Conservation (phyloP, 2,329 filamentous ascomycete species). For the Xylariaceae sp. region DNA sequence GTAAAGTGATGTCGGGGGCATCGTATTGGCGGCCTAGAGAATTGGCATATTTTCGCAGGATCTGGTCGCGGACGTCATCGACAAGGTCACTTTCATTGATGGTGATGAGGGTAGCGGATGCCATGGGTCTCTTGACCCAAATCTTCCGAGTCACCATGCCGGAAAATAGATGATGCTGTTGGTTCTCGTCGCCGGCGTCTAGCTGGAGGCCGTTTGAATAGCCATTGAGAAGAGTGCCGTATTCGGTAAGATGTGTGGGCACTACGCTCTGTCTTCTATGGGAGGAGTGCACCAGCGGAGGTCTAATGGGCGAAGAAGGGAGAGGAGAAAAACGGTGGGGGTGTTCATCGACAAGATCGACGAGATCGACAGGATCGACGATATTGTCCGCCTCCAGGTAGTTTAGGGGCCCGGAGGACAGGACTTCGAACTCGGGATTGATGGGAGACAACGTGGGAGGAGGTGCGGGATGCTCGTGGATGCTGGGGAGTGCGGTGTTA, state of each 20-base stretch:
- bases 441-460: conserved; percentile 9
- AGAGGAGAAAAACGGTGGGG: conserved; percentile 20
- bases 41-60: conserved; percentile 89
- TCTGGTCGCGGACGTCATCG: conserved; percentile 89
- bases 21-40: conserved; percentile 85
- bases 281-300: neutral
- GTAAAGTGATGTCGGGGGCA: conserved; percentile 78
- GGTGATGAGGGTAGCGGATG: conserved; percentile 80
- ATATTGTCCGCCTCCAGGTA: neutral
- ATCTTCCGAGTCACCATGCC: conserved; percentile 71
- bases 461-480: conserved; percentile 31
- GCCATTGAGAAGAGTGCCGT: conserved; percentile 50
- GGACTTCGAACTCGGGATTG: conserved; percentile 4
- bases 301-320: neutral
- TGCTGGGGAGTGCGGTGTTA: conserved; percentile 30
- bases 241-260: conserved; percentile 39
- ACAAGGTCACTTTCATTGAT: conserved; percentile 86
- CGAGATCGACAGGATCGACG: conserved; percentile 5
- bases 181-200: conserved; percentile 31
- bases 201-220: conserved; percentile 38
- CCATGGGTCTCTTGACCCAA: conserved; percentile 85
- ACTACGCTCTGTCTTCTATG: conserved; percentile 41
- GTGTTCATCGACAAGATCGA: conserved; percentile 17
- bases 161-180: conserved; percentile 37
- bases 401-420: conserved; percentile 8